Percentiles rank a stretch among this genome's conserved stretches.
phyloP scores from a whole-genome alignment of 495 filamentous ascomycete genomes.

The Hypomontagnella monticulosa region DNA sequence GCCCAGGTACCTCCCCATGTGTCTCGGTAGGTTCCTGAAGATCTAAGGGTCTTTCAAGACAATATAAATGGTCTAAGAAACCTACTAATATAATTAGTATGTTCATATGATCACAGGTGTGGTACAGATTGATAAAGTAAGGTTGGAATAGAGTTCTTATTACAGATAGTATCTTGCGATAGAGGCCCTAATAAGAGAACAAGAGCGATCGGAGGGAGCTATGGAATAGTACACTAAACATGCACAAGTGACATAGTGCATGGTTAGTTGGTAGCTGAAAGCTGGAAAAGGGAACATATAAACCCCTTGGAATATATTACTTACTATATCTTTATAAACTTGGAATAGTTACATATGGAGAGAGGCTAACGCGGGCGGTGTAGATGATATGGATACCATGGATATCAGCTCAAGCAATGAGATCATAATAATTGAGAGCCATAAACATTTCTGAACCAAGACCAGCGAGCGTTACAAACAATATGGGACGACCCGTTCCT shows the following conservation, averaged over 20 bases:
- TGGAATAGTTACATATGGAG: constrained; percentile 9
- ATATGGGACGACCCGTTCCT: constrained; percentile 37
- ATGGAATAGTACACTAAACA: constrained; percentile 22
- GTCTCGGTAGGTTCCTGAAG: constrained; percentile 37
- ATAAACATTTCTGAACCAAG: constrained; percentile 1
- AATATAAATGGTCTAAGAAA: too few species aligned
- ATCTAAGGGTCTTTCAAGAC: constrained; percentile 1
- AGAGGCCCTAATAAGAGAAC: not conserved
- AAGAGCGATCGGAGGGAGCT: constrained; percentile 4
- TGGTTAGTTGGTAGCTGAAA: constrained; percentile 11
- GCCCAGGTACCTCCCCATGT: constrained; percentile 9
- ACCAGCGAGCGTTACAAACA: constrained; percentile 2
- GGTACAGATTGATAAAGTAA: too few species aligned
- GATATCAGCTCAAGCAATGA: constrained; percentile 1
- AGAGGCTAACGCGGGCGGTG: too few species aligned
- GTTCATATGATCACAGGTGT: too few species aligned
- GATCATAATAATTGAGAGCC: constrained; percentile 1
- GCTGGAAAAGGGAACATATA: not conserved
- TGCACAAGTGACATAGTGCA: constrained; percentile 19
- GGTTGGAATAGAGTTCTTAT: not conserved
- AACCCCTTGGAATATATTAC: not conserved
- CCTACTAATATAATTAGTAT: too few species aligned
- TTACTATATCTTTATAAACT: constrained; percentile 15
- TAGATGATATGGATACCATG: too few species aligned
- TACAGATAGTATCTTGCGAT: not conserved